Evolutionary conservation across 1,139 yeast species (phyloP).

Genomic region (Geotrichum citri-aurantii): DNA sequence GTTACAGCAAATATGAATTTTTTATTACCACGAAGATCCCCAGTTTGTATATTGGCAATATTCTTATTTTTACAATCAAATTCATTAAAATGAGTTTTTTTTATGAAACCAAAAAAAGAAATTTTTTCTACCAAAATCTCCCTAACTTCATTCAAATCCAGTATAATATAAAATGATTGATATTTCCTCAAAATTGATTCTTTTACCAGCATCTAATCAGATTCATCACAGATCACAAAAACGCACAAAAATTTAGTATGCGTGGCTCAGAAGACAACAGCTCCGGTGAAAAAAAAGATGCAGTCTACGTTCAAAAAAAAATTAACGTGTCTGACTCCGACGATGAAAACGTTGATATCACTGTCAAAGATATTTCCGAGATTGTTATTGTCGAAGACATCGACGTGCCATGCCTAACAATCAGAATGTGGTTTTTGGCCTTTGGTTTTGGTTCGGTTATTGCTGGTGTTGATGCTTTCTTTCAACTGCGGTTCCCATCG

Average conservation of each 20-base stretch:
- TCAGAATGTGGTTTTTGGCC: slow-evolving; percentile 40
- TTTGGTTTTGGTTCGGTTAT: slow-evolving; percentile 34
- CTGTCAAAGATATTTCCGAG: slow-evolving; percentile 4
- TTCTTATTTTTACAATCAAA: too few relatives aligned
- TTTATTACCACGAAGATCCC: too few relatives aligned
- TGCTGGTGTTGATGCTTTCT: slow-evolving; percentile 47
- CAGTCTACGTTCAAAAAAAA: not conserved
- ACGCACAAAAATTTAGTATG: not conserved
- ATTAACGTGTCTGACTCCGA: not conserved
- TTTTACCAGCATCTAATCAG: not conserved
- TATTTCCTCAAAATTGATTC: too few relatives aligned
- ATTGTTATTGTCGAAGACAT: slow-evolving; percentile 6
- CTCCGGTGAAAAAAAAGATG: not conserved
- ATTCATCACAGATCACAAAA: not conserved
- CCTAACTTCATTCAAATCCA: too few relatives aligned
- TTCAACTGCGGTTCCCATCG: slow-evolving; percentile 46
- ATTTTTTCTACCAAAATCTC: too few relatives aligned
- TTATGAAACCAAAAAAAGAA: too few relatives aligned
- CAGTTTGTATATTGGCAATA: too few relatives aligned
- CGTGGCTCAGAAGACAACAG: not conserved
- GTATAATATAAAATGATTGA: too few relatives aligned
- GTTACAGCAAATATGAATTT: too few relatives aligned
- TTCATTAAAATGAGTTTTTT: too few relatives aligned
- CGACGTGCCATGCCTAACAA: not conserved
- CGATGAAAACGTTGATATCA: slow-evolving; percentile 4